phyloP scores from a whole-genome alignment of 192 early-diverging fungal genomes.

The Rhizophagus prolifer region DNA sequence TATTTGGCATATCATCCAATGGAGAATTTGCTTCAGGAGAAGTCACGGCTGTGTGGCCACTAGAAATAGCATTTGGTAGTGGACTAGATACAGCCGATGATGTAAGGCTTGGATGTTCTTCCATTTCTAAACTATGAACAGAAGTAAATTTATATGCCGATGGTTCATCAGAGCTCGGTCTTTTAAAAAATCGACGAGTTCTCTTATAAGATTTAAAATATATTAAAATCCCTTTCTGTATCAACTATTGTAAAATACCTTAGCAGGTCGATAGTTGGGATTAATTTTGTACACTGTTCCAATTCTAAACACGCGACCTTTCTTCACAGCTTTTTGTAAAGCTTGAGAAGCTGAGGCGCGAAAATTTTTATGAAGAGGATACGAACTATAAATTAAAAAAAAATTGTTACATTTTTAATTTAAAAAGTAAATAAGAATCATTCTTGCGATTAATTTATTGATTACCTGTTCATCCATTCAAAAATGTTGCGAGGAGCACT shows the following conservation, averaged over 20 bases:
- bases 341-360: slow-evolving; percentile 48
- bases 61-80: background rate
- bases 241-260: slow-evolving; percentile 28
- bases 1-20: slow-evolving; percentile 3
- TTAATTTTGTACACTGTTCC: slow-evolving; percentile 48
- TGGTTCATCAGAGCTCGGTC: background rate
- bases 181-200: background rate
- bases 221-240: background rate
- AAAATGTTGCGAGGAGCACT: slow-evolving; percentile 46
- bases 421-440: background rate
- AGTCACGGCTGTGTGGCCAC: background rate
- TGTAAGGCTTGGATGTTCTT: slow-evolving; percentile 1
- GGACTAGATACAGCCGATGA: slow-evolving; percentile 3
- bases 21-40: background rate
- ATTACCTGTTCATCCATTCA: slow-evolving; percentile 50
- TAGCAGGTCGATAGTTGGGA: slow-evolving; percentile 43
- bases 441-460: background rate
- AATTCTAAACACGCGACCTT: slow-evolving; percentile 46
- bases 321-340: slow-evolving; percentile 50
- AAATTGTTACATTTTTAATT: background rate
- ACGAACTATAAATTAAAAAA: slow-evolving; percentile 37
- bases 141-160: background rate
- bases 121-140: background rate
- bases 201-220: background rate
- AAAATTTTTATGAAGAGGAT: slow-evolving; percentile 46